phyloP scores from a whole-genome alignment of 352 stramenopile genomes.

The Globisporangium viniferum region DNA sequence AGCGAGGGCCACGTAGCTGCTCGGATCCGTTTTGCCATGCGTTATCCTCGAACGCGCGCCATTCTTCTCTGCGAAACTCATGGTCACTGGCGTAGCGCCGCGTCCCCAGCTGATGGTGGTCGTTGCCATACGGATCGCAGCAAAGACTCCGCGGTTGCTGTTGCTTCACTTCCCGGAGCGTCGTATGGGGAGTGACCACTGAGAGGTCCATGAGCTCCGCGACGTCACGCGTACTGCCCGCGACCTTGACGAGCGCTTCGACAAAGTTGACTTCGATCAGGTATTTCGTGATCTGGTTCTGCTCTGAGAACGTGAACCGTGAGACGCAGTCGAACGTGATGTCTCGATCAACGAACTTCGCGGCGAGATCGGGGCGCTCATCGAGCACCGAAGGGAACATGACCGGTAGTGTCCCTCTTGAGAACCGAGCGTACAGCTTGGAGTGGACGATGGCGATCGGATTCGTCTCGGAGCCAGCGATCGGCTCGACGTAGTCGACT shows the following conservation, averaged over 20 bases:
- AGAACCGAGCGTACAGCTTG: constrained; percentile 6
- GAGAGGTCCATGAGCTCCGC: constrained; percentile 11
- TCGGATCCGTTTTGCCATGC: neutral
- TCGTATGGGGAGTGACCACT: neutral
- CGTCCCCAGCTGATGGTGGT: neutral
- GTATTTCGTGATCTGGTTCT: constrained; percentile 4
- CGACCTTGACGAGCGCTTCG: constrained; percentile 5
- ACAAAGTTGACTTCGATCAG: constrained; percentile 14
- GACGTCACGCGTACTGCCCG: neutral
- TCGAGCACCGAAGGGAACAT: constrained; percentile 13
- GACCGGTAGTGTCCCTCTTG: constrained; percentile 7
- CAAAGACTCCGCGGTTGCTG: neutral
- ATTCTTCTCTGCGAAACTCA: neutral
- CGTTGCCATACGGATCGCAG: neutral
- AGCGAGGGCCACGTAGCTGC: neutral
- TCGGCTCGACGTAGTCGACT: neutral
- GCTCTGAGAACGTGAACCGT: constrained; percentile 15
- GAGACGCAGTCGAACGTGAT: constrained; percentile 17
- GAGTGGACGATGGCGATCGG: constrained; percentile 1
- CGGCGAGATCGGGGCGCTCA: neutral
- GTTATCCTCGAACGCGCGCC: neutral
- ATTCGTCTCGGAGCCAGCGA: neutral
- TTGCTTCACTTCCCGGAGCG: neutral
- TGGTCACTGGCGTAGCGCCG: neutral
- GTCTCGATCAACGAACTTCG: constrained; percentile 8